These are phyloP conservation scores for Coemansia sp. DNA, from an alignment of 192 early-diverging fungal genomes.

Conservation along the genomic window DNA sequence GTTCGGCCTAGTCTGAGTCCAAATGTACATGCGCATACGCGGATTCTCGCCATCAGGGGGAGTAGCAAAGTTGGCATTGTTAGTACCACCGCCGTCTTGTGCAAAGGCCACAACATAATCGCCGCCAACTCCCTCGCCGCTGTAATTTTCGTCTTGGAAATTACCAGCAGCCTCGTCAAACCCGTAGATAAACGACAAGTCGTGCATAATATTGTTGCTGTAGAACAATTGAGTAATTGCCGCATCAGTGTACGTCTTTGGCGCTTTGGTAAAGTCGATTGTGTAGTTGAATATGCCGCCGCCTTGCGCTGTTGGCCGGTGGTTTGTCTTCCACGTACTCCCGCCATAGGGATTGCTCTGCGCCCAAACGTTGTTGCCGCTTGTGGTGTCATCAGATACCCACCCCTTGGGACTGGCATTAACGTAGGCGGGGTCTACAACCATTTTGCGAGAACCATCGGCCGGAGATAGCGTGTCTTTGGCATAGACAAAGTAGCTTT, in stretches of 20 bases:
- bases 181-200: constrained; percentile 84
- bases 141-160: constrained; percentile 90
- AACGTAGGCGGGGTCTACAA: constrained; percentile 58
- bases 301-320: constrained; percentile 59
- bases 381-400: constrained; percentile 61
- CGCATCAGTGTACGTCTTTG: constrained; percentile 72
- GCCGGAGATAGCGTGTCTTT: constrained; percentile 76
- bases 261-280: constrained; percentile 64
- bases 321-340: constrained; percentile 67
- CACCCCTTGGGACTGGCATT: constrained; percentile 75
- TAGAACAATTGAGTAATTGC: constrained; percentile 91
- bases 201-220: constrained; percentile 91
- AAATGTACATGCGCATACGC: constrained; percentile 95
- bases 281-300: constrained; percentile 70
- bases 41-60: constrained; percentile 89
- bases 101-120: constrained; percentile 90
- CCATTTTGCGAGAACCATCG: constrained; percentile 61
- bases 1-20: constrained; percentile 71
- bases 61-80: constrained; percentile 96
- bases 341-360: constrained; percentile 80
- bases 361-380: constrained; percentile 91
- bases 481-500: constrained; percentile 78
- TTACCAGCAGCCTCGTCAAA: constrained; percentile 92
- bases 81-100: constrained; percentile 87
- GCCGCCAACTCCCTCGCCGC: constrained; percentile 65